Percentiles rank a stretch among this genome's conserved stretches.
Evolutionary conservation across 1,284 basidiomycete species (phyloP).

Genomic region (Sanguinoderma infundibulare): DNA sequence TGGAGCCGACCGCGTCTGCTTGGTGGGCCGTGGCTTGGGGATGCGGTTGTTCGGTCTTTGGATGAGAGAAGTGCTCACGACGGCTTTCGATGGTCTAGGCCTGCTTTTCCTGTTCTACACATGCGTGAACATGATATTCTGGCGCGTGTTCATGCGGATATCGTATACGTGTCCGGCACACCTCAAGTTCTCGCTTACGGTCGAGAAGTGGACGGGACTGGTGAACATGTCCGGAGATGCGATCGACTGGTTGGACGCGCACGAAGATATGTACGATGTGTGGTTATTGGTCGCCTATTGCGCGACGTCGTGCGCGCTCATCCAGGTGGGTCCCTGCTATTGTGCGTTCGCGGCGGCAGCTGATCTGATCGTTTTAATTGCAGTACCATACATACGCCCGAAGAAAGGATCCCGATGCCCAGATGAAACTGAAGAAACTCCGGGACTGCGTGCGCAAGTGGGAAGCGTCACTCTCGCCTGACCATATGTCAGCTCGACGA

Average conservation of each 20-base stretch:
- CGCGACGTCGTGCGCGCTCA: slow-evolving; percentile 87
- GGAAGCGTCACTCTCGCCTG: slow-evolving; percentile 79
- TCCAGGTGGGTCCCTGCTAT: slow-evolving; percentile 66
- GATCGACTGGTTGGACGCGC: slow-evolving; percentile 88
- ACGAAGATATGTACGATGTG: slow-evolving; percentile 85
- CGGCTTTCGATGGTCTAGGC: slow-evolving; percentile 50
- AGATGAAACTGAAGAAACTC: slow-evolving; percentile 76
- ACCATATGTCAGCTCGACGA: slow-evolving; percentile 90
- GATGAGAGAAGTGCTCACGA: background rate
- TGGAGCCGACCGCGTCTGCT: slow-evolving; percentile 2
- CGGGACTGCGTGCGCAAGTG: slow-evolving; percentile 84
- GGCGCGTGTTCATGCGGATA: slow-evolving; percentile 95
- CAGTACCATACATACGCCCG: slow-evolving; percentile 94
- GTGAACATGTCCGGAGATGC: slow-evolving; percentile 76
- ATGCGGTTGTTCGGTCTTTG: background rate
- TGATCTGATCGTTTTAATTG: background rate
- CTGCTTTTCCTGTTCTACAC: slow-evolving; percentile 85
- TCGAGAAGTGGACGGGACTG: slow-evolving; percentile 80
- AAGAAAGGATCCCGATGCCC: slow-evolving; percentile 75
- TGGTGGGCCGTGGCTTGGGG: background rate
- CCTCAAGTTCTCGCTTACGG: slow-evolving; percentile 82
- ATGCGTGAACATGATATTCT: slow-evolving; percentile 90
- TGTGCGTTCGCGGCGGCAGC: background rate
- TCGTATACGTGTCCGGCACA: slow-evolving; percentile 87
- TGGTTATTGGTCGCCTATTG: slow-evolving; percentile 88